Conservation (phyloP, 768 basidiomycete species). For the Russula earlei region DNA sequence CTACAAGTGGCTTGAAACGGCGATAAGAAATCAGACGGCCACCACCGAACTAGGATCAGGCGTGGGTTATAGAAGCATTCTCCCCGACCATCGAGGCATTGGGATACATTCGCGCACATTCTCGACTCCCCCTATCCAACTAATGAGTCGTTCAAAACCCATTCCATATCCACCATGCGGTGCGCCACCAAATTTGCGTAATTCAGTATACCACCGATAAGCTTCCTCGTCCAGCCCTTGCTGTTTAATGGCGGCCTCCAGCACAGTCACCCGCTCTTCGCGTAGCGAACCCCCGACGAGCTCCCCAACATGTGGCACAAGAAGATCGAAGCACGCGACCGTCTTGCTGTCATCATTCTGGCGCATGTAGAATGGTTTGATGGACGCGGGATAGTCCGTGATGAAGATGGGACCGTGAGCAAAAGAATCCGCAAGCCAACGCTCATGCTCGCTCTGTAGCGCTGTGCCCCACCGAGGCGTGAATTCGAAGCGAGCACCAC, state of each 20-base stretch:
- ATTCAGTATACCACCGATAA: slow-evolving; percentile 70
- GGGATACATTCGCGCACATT: slow-evolving; percentile 91
- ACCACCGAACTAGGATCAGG: not conserved
- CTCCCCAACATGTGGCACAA: slow-evolving; percentile 84
- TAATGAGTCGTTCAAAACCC: slow-evolving; percentile 87
- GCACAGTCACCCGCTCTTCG: slow-evolving; percentile 54
- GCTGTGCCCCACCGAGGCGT: slow-evolving; percentile 56
- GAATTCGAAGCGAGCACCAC: slow-evolving; percentile 40
- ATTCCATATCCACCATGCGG: slow-evolving; percentile 95
- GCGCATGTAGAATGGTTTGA: slow-evolving; percentile 98
- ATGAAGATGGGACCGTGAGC: slow-evolving; percentile 79
- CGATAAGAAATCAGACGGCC: not conserved
- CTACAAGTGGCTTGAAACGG: not conserved
- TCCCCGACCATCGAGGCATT: slow-evolving; percentile 83
- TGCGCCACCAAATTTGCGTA: slow-evolving; percentile 76
- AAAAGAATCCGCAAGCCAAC: slow-evolving; percentile 69
- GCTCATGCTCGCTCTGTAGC: slow-evolving; percentile 88
- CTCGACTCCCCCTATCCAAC: slow-evolving; percentile 78
- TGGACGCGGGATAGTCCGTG: slow-evolving; percentile 68
- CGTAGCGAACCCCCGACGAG: slow-evolving; percentile 87
- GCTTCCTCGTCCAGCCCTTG: slow-evolving; percentile 36
- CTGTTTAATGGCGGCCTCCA: slow-evolving; percentile 42
- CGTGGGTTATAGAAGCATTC: slow-evolving; percentile 49
- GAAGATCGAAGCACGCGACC: slow-evolving; percentile 92
- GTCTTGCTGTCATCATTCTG: slow-evolving; percentile 45